Evolutionary conservation across 176 grass and related monocot genomes (phyloP), one percentile per base, ranked within the genome.

Genomic region (Puya raimondii): DNA sequence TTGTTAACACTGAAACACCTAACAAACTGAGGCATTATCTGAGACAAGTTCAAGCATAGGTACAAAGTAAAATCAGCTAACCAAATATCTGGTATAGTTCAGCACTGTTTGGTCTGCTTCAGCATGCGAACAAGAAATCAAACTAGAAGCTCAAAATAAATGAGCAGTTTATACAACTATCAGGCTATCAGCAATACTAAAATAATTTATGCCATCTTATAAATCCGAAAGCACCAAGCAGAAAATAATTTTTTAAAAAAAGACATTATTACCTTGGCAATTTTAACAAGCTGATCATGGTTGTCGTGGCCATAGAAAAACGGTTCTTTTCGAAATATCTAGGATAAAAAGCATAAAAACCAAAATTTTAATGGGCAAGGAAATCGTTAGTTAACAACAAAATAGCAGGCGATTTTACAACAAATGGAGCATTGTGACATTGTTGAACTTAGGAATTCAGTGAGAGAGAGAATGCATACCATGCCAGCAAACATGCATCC

Each of bases 261-360:
- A 42, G 50, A 29, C 14, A 65, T 54, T 64, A 65, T 54, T 64
- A 99, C 94, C 87, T 93, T 99, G 25, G 87, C 90, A 72, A 99
- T 99, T 80, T 94, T 99, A 23, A 99, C 90, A 71, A 99, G 95
- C 25, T 99, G 95, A 64, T 99, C 95, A 53, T 91, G 95, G 76
- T 99, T 99, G 66, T 99, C 95, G 72, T 93, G 87, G 4, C 95
- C 95, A 88, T 99, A 93, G 85, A 99, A 99, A 76, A 99, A 99
- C 16, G 95, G 95, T 52, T 99, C 95, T 85, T 99, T 99, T 68
- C 95, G 95, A 80, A 99, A 99, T 82, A 99, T 94, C 95, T 99
- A 74, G 58, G 82, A 75, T 33, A 69, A 91, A 66, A 51, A 25
- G 71, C 57, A 81, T 22, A 73, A 61, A 18, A 18, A 22, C 17